Conservation (phyloP, 345 rosid genomes). For the Pistacia integerrima region DNA sequence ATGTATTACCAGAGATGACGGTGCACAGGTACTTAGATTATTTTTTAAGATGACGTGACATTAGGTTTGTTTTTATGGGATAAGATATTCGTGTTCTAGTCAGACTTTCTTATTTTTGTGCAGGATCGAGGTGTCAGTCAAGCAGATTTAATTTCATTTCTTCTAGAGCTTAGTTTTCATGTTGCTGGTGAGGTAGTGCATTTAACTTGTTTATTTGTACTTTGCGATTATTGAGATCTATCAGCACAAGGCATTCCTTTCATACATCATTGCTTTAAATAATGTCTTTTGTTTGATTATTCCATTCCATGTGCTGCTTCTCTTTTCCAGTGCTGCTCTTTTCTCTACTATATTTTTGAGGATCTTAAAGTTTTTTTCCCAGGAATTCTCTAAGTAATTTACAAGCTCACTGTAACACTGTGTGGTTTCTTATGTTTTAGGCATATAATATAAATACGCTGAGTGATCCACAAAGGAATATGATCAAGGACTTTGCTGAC, state of each 20-base stretch:
- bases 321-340: neutral
- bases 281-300: neutral
- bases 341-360: conserved; percentile 9
- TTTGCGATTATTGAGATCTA: neutral
- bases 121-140: conserved; percentile 90
- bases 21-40: neutral
- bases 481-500: conserved; percentile 90
- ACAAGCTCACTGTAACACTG: neutral
- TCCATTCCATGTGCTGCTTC: neutral
- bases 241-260: neutral
- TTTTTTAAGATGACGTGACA: neutral
- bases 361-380: neutral
- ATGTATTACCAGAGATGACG: neutral
- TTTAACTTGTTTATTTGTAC: neutral
- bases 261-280: neutral
- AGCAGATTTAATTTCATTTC: conserved; percentile 85
- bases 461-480: conserved; percentile 64
- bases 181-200: conserved; percentile 75
- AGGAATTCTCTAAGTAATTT: neutral
- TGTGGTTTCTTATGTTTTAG: conserved; percentile 35
- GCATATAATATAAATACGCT: conserved; percentile 86
- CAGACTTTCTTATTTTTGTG: conserved; percentile 26
- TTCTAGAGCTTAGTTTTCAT: conserved; percentile 97
- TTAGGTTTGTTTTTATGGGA: neutral
- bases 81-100: neutral